Base-by-base conservation (phyloP, 164 flowering plant genomes). In the Magnolia sinica region DNA sequence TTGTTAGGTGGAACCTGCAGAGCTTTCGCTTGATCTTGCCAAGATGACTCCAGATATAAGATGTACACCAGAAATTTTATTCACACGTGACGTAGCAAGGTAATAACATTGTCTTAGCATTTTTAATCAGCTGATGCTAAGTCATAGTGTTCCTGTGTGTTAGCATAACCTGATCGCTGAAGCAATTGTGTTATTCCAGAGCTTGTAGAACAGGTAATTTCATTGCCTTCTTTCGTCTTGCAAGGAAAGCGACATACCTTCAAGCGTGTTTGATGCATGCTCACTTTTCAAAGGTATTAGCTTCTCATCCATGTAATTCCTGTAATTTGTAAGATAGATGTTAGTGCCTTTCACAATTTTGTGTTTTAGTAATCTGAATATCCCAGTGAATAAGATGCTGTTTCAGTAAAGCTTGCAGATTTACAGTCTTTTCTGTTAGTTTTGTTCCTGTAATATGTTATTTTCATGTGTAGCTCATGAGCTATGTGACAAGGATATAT, bases 251-350 rank as follows among this genome's bases (percentile, higher is more conserved):
- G 10, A 91, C 90, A 71, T 96, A 96, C 77, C 95, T 94, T 77
- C 98, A 96, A 84, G 97, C 99, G 77, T 96, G 99, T 83, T 76
- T 96, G 81, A 96, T 96, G 97, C 98, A 96, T 87, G 99, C 99
- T 70, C 99, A 94, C 86, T 96, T 96, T 83, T 77, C 97, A 14
- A 96, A 96, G 99, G 99, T 96, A 88, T 77, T 23, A 63, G 58
- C 5, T 51, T 58, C 13, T 73, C 37, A 22, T 73, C 64, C 31
- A 52, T 29, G 14, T 55, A n/a, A 59, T 14, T 49, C 20, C n/a
- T n/a, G 27, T 70, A 49, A 70, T 11, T 19, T 50, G 52, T 24
- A 22, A 45, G 68, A 68, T 19, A 3, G 29, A 22, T 63, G 29
- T 27, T 27, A 27, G 29, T 27, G 49, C 55, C 8, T 22, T 37